Base-by-base conservation (phyloP, 2,329 filamentous ascomycete species). In the Exophiala bonariae region DNA sequence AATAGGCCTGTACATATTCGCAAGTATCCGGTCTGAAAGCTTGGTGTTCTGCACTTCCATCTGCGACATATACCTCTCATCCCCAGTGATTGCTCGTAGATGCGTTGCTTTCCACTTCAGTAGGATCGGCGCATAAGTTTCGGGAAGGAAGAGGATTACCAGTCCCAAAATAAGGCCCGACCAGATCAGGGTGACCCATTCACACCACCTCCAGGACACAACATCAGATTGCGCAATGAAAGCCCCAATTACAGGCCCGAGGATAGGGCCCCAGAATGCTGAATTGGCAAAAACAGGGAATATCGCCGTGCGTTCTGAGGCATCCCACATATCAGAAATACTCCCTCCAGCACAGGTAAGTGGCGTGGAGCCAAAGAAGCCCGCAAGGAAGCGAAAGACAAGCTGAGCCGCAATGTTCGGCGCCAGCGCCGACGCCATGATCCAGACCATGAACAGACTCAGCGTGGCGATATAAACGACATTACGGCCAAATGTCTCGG, bases 331-430 rank as follows among this genome's bases (percentile, higher is more conserved):
- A 56, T 77, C 75, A 10, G 64, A 61, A 4, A 76, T 65, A 1
- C 66, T 69, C 2, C 72, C 73, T 0, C 72, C 73, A 8, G 71
- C 72, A 54, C 60, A 76, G 32, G 67, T 75, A 53, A 67, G 62
- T 14, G 66, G 75, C 35, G 67, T 75, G 54, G 63, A 76, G 1
- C 73, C 66, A 4, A 71, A 71, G 0, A 81, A 76, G 0, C 77
- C 75, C 2, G 76, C 70, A 3, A 79, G 54, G 49, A 76, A 78
- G 3, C 76, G 69, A 46, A 76, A 78, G 0, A 67, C 66, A 5
- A 78, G 59, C 43, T 77, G 73, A 3, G 70, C 70, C 0, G 61
- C 67, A 43, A 78, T 69, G 17, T 70, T 75, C 3, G 70, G 70
- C 1, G 74, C 61, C n/a, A 78, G 56, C 1, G 66, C 77, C 0